Evolutionary conservation across 1,284 basidiomycete species (phyloP).

Genomic region (Phellinidium pouzarii): DNA sequence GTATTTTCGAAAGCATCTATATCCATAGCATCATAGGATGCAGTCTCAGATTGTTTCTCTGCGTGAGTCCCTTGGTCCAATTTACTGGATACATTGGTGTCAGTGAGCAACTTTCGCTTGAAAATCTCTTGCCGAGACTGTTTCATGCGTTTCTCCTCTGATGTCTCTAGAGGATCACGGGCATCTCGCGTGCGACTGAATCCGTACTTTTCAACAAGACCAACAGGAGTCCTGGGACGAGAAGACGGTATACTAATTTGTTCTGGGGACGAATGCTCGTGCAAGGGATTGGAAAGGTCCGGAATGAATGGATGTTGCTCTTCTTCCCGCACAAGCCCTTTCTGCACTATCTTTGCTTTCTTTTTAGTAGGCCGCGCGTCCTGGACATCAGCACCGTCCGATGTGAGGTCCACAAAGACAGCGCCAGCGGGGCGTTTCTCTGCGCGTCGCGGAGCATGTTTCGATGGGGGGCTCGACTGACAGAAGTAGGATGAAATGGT

Average conservation of each 20-base stretch:
- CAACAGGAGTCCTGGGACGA: not conserved
- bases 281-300: constrained; percentile 13
- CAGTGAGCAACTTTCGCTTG: constrained; percentile 46
- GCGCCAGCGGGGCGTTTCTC: constrained; percentile 10
- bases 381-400: constrained; percentile 6
- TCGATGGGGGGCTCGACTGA: not conserved
- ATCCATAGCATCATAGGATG: constrained; percentile 8
- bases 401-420: constrained; percentile 17
- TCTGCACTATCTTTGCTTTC: not conserved
- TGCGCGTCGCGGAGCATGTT: constrained; percentile 4
- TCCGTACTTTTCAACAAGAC: constrained; percentile 1
- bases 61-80: not conserved
- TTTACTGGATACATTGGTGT: constrained; percentile 33
- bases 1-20: constrained; percentile 8
- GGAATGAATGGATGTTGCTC: not conserved
- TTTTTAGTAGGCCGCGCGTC: constrained; percentile 3
- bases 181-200: constrained; percentile 1
- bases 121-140: constrained; percentile 39
- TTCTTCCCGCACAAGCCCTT: not conserved
- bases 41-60: not conserved
- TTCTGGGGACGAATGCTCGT: not conserved
- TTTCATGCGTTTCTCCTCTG: constrained; percentile 16
- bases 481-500: constrained; percentile 21
- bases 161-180: constrained; percentile 3
- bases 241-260: not conserved